phyloP scores from a whole-genome alignment of 495 filamentous ascomycete genomes.

The Neurospora terricola region DNA sequence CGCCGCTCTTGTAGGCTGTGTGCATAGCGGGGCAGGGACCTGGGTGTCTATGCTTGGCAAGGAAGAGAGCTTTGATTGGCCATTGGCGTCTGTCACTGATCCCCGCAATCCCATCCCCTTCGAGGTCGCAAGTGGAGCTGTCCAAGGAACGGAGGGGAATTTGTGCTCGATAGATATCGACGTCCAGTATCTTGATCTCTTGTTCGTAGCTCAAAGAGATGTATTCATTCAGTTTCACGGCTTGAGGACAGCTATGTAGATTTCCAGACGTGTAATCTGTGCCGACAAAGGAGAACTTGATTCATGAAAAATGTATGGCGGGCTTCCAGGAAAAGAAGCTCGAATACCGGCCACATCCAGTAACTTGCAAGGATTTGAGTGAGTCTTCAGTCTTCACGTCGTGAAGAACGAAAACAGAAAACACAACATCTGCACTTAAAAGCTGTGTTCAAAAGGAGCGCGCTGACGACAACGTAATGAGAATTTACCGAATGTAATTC shows the following conservation, averaged over 20 bases:
- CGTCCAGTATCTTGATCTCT: not conserved
- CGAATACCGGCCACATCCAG: not conserved
- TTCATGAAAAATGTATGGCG: not conserved
- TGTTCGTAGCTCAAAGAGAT: not conserved
- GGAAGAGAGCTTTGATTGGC: not conserved
- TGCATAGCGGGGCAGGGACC: not conserved
- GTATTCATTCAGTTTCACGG: not conserved
- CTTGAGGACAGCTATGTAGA: not conserved
- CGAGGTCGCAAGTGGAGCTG: not conserved
- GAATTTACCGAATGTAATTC: not conserved
- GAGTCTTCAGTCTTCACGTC: not conserved
- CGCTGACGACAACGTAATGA: not conserved
- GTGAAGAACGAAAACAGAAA: not conserved
- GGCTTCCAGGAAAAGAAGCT: not conserved
- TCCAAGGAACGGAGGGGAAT: not conserved
- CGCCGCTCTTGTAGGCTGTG: not conserved
- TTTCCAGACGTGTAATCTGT: not conserved
- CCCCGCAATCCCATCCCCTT: not conserved
- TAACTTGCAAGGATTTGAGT: not conserved
- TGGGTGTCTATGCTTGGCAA: not conserved
- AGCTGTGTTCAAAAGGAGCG: not conserved
- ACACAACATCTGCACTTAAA: not conserved
- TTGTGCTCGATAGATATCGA: not conserved
- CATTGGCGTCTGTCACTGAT: not conserved
- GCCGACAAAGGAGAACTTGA: not conserved